Evolutionary conservation across 176 grass and related monocot species (phyloP), one percentile per base, ranked within the genome.

Genomic region (Aegilops umbellulata): DNA sequence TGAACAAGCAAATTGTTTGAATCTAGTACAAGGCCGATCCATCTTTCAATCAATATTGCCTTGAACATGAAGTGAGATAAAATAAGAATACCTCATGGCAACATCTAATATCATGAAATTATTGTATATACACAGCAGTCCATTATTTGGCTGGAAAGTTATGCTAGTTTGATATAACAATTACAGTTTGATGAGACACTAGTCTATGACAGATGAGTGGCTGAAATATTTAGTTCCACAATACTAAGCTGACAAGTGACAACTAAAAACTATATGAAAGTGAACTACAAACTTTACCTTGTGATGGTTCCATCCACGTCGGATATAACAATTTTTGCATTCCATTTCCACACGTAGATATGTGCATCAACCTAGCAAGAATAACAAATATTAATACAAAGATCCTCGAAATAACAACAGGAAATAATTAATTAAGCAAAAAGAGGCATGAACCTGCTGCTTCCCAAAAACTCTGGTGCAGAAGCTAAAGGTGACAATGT

Each of bases 271-370:
- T 10, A 51, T 77, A 78, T 35, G 8, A 53, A 39, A 77, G 77
- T 62, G 11, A 80, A 84, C 24, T 74, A 79, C 67, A 57, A 86
- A 80, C 7, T 73, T 91, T 94, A 99, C 94, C 90, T 96, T 76
- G 97, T 99, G 80, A 99, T 99, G 67, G 97, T 99, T 75, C 97
- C 97, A 88, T 99, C 97, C n/a, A 99, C 97, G 88, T 99, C 97
- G 85, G 97, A 99, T 86, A 99, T 99, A 26, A 99, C 97, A 77
- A 99, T 99, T 87, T 95, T 89, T 65, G 97, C 90, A 85, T 96
- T 96, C 97, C 97, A 99, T 78, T 96, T 96, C 97, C 94, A 99
- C 72, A 99, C 83, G 53, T 99, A 99, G 55, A 99, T 94, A 79
- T 99, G 97, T 62, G 97, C 97, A 87, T 99, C 97, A 78, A 99